Evolutionary conservation across 1,284 basidiomycete species (phyloP).

Genomic region (Microbotryum violaceum): DNA sequence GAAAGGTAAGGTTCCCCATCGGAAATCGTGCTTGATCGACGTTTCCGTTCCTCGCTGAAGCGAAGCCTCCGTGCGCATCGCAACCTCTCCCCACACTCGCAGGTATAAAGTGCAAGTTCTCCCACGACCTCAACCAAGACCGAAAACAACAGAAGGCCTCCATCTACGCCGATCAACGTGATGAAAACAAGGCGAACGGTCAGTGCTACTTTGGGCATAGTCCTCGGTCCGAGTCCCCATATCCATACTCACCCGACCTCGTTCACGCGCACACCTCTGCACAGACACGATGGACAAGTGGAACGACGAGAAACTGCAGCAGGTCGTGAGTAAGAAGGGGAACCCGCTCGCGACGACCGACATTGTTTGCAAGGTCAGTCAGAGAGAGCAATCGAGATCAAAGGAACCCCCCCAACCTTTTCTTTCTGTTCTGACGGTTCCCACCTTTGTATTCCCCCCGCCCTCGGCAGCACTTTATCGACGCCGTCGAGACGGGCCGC

Average conservation of each 20-base stretch:
- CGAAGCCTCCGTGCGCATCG: no score
- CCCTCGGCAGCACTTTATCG: slow-evolving; percentile 59
- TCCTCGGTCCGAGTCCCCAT: neutral
- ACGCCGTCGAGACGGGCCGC: slow-evolving; percentile 90
- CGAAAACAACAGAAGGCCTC: slow-evolving; percentile 95
- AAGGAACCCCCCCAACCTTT: no score
- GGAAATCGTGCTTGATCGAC: neutral
- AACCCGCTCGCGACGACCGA: slow-evolving; percentile 90
- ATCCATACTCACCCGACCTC: neutral
- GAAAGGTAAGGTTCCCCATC: slow-evolving; percentile 50
- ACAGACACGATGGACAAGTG: slow-evolving; percentile 95
- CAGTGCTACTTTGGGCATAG: slow-evolving; percentile 34
- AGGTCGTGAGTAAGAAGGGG: slow-evolving; percentile 82
- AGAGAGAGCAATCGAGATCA: neutral
- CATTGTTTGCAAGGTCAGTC: slow-evolving; percentile 25
- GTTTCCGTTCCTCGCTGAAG: neutral
- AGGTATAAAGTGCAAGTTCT: slow-evolving; percentile 62
- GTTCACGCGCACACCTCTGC: neutral
- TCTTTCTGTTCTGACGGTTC: slow-evolving; percentile 69
- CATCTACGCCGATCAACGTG: slow-evolving; percentile 81
- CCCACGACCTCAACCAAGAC: slow-evolving; percentile 79
- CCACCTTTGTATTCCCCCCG: slow-evolving; percentile 51
- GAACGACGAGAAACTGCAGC: slow-evolving; percentile 88
- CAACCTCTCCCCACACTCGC: neutral
- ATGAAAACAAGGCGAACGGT: slow-evolving; percentile 59